Percentiles rank a stretch among this genome's conserved stretches.
Conservation (phyloP, 1,284 basidiomycete genomes). For the Pseudozyma hubeiensis region DNA sequence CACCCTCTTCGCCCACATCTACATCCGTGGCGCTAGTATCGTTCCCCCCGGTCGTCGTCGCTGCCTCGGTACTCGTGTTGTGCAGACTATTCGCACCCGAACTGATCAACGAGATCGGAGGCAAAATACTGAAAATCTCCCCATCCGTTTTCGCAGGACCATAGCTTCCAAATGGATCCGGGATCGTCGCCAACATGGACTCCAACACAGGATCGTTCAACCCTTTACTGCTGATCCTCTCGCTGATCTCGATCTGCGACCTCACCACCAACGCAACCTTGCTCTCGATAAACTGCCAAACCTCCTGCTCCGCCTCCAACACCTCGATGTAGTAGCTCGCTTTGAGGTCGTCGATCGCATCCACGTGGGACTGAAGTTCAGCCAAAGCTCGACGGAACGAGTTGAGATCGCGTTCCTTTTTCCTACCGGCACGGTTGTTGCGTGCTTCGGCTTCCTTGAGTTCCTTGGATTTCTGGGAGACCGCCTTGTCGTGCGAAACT, state of each 20-base stretch:
- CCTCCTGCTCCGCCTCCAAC: constrained; percentile 89
- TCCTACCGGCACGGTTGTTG: constrained; percentile 78
- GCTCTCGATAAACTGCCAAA: constrained; percentile 86
- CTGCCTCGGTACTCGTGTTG: constrained; percentile 35
- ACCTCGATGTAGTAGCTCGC: constrained; percentile 84
- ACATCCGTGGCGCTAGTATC: constrained; percentile 34
- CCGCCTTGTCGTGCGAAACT: constrained; percentile 60
- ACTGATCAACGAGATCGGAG: constrained; percentile 51
- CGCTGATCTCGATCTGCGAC: constrained; percentile 69
- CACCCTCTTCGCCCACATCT: constrained; percentile 9
- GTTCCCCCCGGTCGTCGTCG: constrained; percentile 14
- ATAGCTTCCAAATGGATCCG: constrained; percentile 92
- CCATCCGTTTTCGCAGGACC: constrained; percentile 87
- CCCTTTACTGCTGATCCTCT: constrained; percentile 87
- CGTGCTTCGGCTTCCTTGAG: constrained; percentile 89
- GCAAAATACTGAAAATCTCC: constrained; percentile 85
- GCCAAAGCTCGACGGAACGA: constrained; percentile 61
- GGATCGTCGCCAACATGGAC: constrained; percentile 86
- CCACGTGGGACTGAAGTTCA: constrained; percentile 86
- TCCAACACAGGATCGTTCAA: constrained; percentile 86
- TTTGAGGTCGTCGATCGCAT: constrained; percentile 85
- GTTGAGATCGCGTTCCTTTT: constrained; percentile 75
- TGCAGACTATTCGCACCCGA: constrained; percentile 47
- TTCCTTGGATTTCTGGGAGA: constrained; percentile 81
- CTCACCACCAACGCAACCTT: constrained; percentile 63